Conservation (phyloP, 2,329 filamentous ascomycete genomes). For the Verticillium isaacii region DNA sequence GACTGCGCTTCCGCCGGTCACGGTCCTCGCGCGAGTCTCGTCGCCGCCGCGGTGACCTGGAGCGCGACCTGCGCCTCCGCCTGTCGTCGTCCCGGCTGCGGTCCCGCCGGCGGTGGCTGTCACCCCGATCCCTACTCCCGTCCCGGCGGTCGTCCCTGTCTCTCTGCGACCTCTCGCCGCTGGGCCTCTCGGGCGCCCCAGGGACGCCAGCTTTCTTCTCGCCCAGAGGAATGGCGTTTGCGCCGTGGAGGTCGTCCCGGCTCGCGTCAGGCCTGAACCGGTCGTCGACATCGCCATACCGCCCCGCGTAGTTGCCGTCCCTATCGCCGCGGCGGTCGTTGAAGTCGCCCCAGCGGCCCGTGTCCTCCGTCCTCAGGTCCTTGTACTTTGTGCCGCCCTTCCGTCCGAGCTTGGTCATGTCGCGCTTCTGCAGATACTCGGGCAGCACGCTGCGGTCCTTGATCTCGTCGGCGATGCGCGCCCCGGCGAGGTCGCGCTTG, state of each 20-base stretch:
- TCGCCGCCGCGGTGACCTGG: conserved; percentile 44
- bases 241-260: conserved; percentile 47
- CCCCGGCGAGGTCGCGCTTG: conserved; percentile 80
- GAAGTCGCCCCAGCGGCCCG: conserved; percentile 74
- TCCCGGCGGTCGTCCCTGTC: conserved; percentile 20
- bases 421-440: conserved; percentile 85
- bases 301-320: conserved; percentile 29
- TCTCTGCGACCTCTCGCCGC: neutral
- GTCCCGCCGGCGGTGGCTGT: conserved; percentile 13
- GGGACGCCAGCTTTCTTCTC: conserved; percentile 40
- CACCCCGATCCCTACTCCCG: conserved; percentile 18
- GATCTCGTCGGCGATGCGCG: conserved; percentile 77
- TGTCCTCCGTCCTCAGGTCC: conserved; percentile 86
- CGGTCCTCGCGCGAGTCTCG: conserved; percentile 35
- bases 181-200: neutral
- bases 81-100: conserved; percentile 26
- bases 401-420: conserved; percentile 89
- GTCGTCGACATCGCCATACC: conserved; percentile 51
- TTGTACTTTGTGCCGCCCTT: conserved; percentile 89
- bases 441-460: conserved; percentile 78
- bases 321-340: conserved; percentile 41
- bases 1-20: conserved; percentile 52
- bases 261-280: conserved; percentile 63
- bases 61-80: conserved; percentile 37
- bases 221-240: conserved; percentile 67